A percentile compares a stretch with the other conserved stretches of the same genome.
phyloP scores from a whole-genome alignment of 2,329 filamentous ascomycete genomes.

The Teratosphaeria pseudoeucalypti region DNA sequence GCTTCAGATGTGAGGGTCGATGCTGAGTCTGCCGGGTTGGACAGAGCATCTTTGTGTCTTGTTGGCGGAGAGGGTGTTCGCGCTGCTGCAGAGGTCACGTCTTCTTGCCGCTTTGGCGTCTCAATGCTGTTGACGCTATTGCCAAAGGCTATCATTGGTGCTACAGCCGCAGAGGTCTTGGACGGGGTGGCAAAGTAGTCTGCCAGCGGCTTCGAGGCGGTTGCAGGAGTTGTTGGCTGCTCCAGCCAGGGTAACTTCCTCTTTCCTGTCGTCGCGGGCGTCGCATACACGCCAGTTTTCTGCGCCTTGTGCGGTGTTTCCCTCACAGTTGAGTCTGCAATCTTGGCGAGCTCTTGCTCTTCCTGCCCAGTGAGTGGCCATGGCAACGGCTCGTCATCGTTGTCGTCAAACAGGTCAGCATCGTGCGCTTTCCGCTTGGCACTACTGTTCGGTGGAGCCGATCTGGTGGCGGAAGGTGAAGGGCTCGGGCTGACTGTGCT shows the following conservation, averaged over 20 bases:
- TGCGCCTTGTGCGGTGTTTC: slow-evolving; percentile 32
- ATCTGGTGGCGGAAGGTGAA: neutral
- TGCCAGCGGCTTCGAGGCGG: slow-evolving; percentile 13
- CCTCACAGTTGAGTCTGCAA: slow-evolving; percentile 10
- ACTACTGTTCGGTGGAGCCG: neutral
- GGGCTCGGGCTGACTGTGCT: neutral
- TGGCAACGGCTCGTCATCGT: slow-evolving; percentile 22
- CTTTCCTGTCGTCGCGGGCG: slow-evolving; percentile 24
- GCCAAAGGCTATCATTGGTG: neutral
- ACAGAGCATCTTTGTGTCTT: slow-evolving; percentile 17
- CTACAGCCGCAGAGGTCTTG: slow-evolving; percentile 2
- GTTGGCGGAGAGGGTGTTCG: neutral
- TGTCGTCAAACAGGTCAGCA: slow-evolving; percentile 16
- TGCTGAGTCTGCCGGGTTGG: slow-evolving; percentile 14
- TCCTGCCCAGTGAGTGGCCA: slow-evolving; percentile 25
- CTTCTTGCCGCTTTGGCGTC: neutral
- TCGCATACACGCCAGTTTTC: slow-evolving; percentile 28
- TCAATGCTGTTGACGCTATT: slow-evolving; percentile 6
- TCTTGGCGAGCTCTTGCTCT: slow-evolving; percentile 23
- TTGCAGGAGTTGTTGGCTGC: slow-evolving; percentile 10
- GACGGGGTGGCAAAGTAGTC: slow-evolving; percentile 19
- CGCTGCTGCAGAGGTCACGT: neutral
- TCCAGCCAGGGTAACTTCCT: slow-evolving; percentile 31
- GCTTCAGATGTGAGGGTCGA: slow-evolving; percentile 17
- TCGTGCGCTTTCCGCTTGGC: slow-evolving; percentile 23